Evolutionary conservation across 2,329 filamentous ascomycete genomes (phyloP).

Genomic region (Pestalotiopsis sp.): DNA sequence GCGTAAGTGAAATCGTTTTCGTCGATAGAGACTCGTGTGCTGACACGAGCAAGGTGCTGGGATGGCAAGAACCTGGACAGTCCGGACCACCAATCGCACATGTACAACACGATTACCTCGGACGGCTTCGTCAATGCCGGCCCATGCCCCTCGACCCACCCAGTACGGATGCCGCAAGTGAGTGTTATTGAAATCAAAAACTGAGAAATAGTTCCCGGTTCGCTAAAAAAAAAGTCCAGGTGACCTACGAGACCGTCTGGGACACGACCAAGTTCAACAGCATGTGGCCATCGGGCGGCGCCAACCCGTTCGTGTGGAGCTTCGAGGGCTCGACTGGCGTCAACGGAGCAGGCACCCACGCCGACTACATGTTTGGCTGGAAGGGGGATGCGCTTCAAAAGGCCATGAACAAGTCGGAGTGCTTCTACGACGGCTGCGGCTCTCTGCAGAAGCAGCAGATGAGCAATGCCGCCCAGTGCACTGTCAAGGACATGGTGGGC

Average conservation of each 20-base stretch:
- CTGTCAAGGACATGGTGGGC: conserved; percentile 23
- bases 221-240: not conserved
- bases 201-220: not conserved
- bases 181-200: conserved; percentile 33
- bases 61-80: conserved; percentile 51
- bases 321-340: conserved; percentile 29
- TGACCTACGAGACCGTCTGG: conserved; percentile 49
- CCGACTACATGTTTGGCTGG: conserved; percentile 44
- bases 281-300: conserved; percentile 38
- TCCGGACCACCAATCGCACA: conserved; percentile 44
- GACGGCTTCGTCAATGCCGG: conserved; percentile 31
- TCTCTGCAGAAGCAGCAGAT: conserved; percentile 30
- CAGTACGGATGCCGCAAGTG: conserved; percentile 44
- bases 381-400: conserved; percentile 33
- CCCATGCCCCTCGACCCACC: conserved; percentile 42
- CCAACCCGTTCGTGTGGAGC: conserved; percentile 32
- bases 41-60: conserved; percentile 42
- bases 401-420: conserved; percentile 35
- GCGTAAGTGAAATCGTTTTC: too few relatives aligned
- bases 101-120: conserved; percentile 35
- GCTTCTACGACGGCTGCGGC: conserved; percentile 35
- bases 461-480: conserved; percentile 29
- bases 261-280: conserved; percentile 42
- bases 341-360: conserved; percentile 39
- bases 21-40: not conserved